A percentile compares a stretch with the other conserved stretches of the same genome.
Conservation (phyloP, 2,329 filamentous ascomycete genomes). For the Myriosclerotinia scirpicola region DNA sequence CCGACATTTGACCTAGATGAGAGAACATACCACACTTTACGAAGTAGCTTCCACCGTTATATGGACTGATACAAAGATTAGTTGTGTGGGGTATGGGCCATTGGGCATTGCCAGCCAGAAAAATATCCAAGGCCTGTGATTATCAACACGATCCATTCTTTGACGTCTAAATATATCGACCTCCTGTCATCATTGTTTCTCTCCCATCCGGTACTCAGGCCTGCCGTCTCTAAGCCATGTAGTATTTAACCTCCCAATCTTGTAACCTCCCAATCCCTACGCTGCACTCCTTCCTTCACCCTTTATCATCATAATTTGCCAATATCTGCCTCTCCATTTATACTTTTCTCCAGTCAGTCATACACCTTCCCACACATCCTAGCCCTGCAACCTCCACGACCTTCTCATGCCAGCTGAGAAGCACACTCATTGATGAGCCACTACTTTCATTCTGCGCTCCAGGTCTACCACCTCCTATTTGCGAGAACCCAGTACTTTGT, state of each 20-base stretch:
- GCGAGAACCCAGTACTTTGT: constrained; percentile 81
- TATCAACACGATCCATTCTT: constrained; percentile 11
- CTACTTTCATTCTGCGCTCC: constrained; percentile 63
- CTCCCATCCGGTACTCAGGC: background rate
- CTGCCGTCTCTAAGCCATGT: background rate
- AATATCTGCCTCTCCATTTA: constrained; percentile 45
- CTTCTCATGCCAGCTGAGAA: constrained; percentile 99
- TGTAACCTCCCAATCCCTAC: background rate
- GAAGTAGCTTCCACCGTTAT: background rate
- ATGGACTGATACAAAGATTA: background rate
- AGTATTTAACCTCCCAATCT: background rate
- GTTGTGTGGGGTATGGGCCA: background rate
- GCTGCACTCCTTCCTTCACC: background rate
- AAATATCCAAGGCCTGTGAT: constrained; percentile 4
- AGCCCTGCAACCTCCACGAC: constrained; percentile 89
- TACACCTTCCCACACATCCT: constrained; percentile 87
- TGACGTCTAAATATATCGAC: background rate
- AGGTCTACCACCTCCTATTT: constrained; percentile 59
- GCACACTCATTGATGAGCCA: constrained; percentile 89
- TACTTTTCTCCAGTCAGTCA: constrained; percentile 94
- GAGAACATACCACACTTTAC: constrained; percentile 6
- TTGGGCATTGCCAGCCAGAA: background rate
- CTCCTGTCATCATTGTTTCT: background rate
- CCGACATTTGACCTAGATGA: background rate
- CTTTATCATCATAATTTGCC: background rate